Evolutionary conservation across 1,139 yeast species (phyloP), one percentile per base, ranked within the genome.

Genomic region (Blastobotrys arbuscula): DNA sequence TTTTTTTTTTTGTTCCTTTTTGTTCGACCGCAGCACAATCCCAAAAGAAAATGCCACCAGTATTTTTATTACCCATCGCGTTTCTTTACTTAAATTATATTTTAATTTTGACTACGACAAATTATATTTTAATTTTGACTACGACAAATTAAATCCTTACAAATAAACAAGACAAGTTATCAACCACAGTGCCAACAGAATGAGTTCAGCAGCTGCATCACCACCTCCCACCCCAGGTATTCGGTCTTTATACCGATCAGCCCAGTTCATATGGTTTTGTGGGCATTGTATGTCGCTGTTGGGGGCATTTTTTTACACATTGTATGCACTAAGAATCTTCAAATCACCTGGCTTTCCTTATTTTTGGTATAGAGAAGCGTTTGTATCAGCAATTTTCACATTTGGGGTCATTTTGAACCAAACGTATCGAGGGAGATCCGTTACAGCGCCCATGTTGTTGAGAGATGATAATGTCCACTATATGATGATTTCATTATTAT

Each of bases 371-470:
- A 74, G 78, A 49, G 61, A 78, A 49, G 75, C 86, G 1, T 81
- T 81, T 54, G 45, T 82, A 12, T 85, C 92, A 15, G 82, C 85
- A 6, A 64, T 86, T 44, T 77, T 75, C 57, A 82, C 95, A 35
- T 89, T 87, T 66, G 89, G 88, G 21, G 79, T 90, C 55, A 84
- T 88, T 52, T 68, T 85, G 28, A 81, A 73, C 67, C 92, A 88
- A 59, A 65, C 71, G 50, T 68, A 58, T 60, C 62, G 58, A 51
- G 58, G 55, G 43, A 51, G 46, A 54, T 55, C 53, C 24, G 57
- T 63, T 50, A 61, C 65, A 69, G 51, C 65, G 20, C 56, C 51
- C 33, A 73, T 59, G 30, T 65, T 73, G 44, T 63, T 73, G 50
- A 70, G 67, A 28, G 88, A 84, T 61, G 92, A 83, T 62, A 84